Conservation (phyloP, 2,329 filamentous ascomycete species). For the Chrysosporium queenslandicum region DNA sequence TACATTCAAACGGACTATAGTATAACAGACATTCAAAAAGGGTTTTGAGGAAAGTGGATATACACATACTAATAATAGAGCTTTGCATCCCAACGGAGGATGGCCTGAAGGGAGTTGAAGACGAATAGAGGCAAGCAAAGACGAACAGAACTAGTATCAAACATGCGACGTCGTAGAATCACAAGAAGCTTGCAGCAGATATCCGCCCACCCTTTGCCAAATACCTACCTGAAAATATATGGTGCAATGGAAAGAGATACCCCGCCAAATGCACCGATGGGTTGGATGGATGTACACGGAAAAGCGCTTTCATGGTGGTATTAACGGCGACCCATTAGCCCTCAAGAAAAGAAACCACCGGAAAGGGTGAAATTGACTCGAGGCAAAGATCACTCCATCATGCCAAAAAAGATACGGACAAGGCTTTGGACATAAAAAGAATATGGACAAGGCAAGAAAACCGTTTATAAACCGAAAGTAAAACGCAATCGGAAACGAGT, state of each 20-base stretch:
- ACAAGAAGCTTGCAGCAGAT: not conserved
- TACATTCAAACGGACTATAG: not conserved
- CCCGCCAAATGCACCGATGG: constrained; percentile 5
- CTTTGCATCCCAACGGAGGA: not conserved
- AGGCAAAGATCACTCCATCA: not conserved
- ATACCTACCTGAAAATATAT: not conserved
- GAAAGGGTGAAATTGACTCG: not conserved
- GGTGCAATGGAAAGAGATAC: not conserved
- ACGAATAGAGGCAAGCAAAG: not conserved
- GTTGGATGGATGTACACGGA: not conserved
- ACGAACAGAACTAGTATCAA: not conserved
- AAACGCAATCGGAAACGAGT: too few relatives aligned
- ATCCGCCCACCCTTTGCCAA: not conserved
- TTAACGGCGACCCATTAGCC: too few relatives aligned
- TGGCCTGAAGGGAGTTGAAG: not conserved
- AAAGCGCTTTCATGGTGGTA: not conserved
- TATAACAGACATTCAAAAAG: not conserved
- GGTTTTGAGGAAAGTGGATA: not conserved
- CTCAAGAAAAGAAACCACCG: not conserved
- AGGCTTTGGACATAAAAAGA: too few relatives aligned
- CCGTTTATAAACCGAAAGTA: too few relatives aligned
- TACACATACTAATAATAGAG: not conserved
- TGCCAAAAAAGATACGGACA: too few relatives aligned
- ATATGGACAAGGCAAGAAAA: too few relatives aligned
- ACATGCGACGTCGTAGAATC: not conserved